phyloP scores from a whole-genome alignment of 192 early-diverging fungal species.

The Phycomyces blakesleeanus region DNA sequence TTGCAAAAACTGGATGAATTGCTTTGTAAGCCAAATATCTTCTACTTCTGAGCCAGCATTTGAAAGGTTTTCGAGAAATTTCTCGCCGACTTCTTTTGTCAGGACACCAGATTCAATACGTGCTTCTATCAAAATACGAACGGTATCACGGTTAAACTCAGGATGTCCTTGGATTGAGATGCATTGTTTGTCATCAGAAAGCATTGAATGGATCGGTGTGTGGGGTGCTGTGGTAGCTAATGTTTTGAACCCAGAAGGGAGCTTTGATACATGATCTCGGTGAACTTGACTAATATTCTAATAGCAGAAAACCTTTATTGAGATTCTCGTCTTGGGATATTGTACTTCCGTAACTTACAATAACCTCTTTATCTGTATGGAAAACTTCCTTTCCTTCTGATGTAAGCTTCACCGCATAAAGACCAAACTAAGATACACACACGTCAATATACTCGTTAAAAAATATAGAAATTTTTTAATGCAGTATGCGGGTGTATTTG shows the following conservation, averaged over 20 bases:
- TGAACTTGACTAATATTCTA: constrained; percentile 63
- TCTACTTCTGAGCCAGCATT: constrained; percentile 15
- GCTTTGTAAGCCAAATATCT: constrained; percentile 29
- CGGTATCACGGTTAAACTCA: constrained; percentile 50
- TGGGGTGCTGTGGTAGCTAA: constrained; percentile 51
- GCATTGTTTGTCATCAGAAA: constrained; percentile 49
- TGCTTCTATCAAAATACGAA: constrained; percentile 35
- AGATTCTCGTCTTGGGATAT: neutral
- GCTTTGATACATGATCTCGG: constrained; percentile 59
- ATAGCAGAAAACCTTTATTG: neutral
- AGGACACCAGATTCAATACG: constrained; percentile 35
- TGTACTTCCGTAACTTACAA: constrained; percentile 27
- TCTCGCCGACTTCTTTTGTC: constrained; percentile 25
- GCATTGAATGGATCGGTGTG: constrained; percentile 55
- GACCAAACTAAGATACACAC: constrained; percentile 51
- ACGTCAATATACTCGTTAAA: neutral
- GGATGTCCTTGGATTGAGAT: constrained; percentile 73
- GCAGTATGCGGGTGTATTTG: constrained; percentile 14
- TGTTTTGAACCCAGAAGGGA: constrained; percentile 60
- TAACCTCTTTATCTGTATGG: constrained; percentile 11
- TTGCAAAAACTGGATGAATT: constrained; percentile 24
- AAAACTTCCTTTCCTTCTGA: constrained; percentile 35
- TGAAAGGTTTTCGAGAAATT: constrained; percentile 20
- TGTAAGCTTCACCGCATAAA: constrained; percentile 34
- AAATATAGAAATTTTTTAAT: neutral